Evolutionary conservation across 768 basidiomycete genomes (phyloP), one percentile per base, ranked within the genome.

Genomic region (Tricholoma sp.): DNA sequence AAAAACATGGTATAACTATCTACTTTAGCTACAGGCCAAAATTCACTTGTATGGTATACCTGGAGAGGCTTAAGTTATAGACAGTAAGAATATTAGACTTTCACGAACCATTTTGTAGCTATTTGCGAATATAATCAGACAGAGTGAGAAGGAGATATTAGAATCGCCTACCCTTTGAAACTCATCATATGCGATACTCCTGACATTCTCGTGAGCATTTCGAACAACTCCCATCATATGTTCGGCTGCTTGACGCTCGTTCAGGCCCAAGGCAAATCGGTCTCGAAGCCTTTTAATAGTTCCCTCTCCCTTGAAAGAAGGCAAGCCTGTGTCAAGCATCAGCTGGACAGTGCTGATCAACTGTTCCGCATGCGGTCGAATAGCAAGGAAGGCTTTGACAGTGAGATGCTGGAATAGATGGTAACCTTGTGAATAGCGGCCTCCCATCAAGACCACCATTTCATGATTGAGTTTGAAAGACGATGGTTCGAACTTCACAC

Each of bases 401-500:
- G 91, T 92, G 34, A 99, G 82, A 66, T 91, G 91, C 65, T 91
- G 88, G 78, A 98, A 99, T 37, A 94, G 80, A 55, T 89, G 86
- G 71, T 96, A 99, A 17, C 97, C 97, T 72, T 95, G 91, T 1
- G 93, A 95, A 66, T 89, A 82, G 61, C 90, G 81, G 9, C 97
- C 97, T 50, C 97, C 97, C 97, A 99, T 99, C 32, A 98, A 75
- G 12, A 90, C 80, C 15, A 98, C 90, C 97, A 99, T 99, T 70
- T 99, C 97, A 68, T 98, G 95, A 58, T 93, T 97, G 50, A 99
- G 81, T 74, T 99, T 99, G 85, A 99, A 99, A 10, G 94, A 96
- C 68, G 79, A 89, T 0, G 97, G 96, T 67, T 99, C 97, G 68
- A 99, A 99, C 80, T 98, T 99, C 72, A 99, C 90, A 57, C 97